phyloP scores from a whole-genome alignment of 2,329 filamentous ascomycete genomes.

The Cladophialophora exuberans region DNA sequence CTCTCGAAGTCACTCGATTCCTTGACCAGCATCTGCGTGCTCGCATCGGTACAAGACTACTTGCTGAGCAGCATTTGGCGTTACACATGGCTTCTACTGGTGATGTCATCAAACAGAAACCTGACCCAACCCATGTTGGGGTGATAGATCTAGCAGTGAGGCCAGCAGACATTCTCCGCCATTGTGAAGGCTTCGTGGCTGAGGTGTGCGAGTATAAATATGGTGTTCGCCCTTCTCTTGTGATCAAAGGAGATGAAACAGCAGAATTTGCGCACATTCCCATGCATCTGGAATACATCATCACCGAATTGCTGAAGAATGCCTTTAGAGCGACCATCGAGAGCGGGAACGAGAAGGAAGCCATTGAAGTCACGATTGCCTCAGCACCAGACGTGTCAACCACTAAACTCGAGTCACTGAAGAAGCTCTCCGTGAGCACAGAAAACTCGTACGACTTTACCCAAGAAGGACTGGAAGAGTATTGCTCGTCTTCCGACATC shows the following conservation, averaged over 20 bases:
- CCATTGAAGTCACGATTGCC: conserved; percentile 90
- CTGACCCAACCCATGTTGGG: conserved; percentile 73
- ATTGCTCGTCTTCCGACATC: conserved; percentile 29
- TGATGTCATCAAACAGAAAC: conserved; percentile 58
- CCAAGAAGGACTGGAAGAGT: conserved; percentile 32
- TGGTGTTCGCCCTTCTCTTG: conserved; percentile 77
- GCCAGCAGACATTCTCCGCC: conserved; percentile 78
- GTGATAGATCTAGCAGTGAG: conserved; percentile 90
- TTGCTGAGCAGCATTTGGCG: conserved; percentile 96
- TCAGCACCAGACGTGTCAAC: conserved; percentile 60
- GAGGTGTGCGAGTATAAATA: conserved; percentile 98
- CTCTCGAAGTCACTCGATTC: conserved; percentile 83
- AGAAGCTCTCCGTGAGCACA: conserved; percentile 28
- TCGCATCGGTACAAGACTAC: conserved; percentile 87
- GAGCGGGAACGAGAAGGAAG: conserved; percentile 74
- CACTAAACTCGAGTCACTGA: conserved; percentile 33
- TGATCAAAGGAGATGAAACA: conserved; percentile 81
- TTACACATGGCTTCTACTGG: conserved; percentile 77
- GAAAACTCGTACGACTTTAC: conserved; percentile 32
- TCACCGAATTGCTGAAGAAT: conserved; percentile 96
- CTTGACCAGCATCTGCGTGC: conserved; percentile 92
- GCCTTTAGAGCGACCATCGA: conserved; percentile 93
- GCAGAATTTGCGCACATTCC: conserved; percentile 94
- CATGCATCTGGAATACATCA: conserved; percentile 95
- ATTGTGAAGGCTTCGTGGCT: conserved; percentile 86